These are phyloP conservation scores for Tetracladium maxilliforme DNA, from an alignment of 2,329 filamentous ascomycete species.

Conservation along the genomic window DNA sequence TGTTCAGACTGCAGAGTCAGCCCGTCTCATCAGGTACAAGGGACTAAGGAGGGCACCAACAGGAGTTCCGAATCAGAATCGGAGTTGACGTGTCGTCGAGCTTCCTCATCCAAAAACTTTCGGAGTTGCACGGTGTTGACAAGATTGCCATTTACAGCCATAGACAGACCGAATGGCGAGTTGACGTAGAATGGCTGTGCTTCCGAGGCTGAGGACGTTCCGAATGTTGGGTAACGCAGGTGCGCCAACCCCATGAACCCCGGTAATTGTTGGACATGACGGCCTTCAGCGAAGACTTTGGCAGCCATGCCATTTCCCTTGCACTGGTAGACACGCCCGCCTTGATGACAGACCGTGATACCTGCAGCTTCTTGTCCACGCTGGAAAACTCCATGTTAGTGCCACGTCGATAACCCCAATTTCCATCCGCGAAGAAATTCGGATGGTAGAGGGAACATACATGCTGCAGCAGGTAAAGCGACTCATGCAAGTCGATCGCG, in stretches of 20 bases:
- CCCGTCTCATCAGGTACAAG: constrained; percentile 3
- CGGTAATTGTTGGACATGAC: constrained; percentile 57
- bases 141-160: constrained; percentile 79
- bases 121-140: constrained; percentile 61
- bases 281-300: constrained; percentile 72
- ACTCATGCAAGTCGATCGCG: constrained; percentile 53
- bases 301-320: constrained; percentile 84
- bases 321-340: constrained; percentile 73
- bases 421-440: constrained; percentile 17
- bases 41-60: constrained; percentile 11
- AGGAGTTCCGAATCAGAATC: constrained; percentile 80
- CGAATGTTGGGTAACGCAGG: constrained; percentile 78
- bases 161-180: constrained; percentile 66
- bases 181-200: constrained; percentile 92
- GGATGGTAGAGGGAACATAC: constrained; percentile 8
- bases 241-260: constrained; percentile 82
- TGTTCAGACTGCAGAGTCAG: no score
- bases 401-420: constrained; percentile 34
- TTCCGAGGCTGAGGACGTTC: constrained; percentile 70
- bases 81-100: constrained; percentile 44
- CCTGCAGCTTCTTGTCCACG: constrained; percentile 81
- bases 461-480: constrained; percentile 55
- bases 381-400: constrained; percentile 32
- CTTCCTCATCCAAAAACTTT: constrained; percentile 27
- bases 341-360: constrained; percentile 60